phyloP scores from a whole-genome alignment of 1,284 basidiomycete genomes.

The Exobasidium rhododendri region DNA sequence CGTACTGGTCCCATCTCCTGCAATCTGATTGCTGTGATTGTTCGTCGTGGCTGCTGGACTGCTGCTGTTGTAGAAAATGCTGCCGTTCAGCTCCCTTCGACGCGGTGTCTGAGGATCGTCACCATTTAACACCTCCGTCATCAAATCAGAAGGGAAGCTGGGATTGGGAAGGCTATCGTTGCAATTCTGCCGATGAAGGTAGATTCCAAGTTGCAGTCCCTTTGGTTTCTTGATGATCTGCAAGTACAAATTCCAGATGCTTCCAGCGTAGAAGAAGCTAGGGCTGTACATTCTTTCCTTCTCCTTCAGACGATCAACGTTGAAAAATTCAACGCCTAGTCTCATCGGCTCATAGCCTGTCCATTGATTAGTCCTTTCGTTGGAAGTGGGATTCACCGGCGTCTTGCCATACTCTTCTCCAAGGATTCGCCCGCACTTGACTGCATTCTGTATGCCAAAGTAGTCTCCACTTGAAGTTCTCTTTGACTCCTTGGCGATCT shows the following conservation, averaged over 20 bases:
- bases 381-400: not conserved
- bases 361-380: constrained; percentile 16
- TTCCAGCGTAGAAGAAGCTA: constrained; percentile 61
- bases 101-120: not conserved
- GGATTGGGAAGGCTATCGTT: constrained; percentile 60
- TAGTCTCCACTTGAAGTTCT: constrained; percentile 13
- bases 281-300: constrained; percentile 66
- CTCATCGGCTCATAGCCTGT: constrained; percentile 49
- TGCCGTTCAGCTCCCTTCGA: not conserved
- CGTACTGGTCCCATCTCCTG: not conserved
- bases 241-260: constrained; percentile 80
- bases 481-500: constrained; percentile 1
- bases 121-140: not conserved
- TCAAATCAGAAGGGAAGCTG: constrained; percentile 52
- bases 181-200: constrained; percentile 78
- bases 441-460: constrained; percentile 40
- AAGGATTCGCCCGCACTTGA: constrained; percentile 34
- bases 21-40: not conserved
- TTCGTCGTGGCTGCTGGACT: not conserved
- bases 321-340: constrained; percentile 84
- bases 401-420: constrained; percentile 20
- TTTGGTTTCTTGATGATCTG: constrained; percentile 74
- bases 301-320: constrained; percentile 74
- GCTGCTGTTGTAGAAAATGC: not conserved
- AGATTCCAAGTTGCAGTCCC: constrained; percentile 77